Evolutionary conservation across 2,329 filamentous ascomycete species (phyloP).

Genomic region (Hymenoscyphus albidus): DNA sequence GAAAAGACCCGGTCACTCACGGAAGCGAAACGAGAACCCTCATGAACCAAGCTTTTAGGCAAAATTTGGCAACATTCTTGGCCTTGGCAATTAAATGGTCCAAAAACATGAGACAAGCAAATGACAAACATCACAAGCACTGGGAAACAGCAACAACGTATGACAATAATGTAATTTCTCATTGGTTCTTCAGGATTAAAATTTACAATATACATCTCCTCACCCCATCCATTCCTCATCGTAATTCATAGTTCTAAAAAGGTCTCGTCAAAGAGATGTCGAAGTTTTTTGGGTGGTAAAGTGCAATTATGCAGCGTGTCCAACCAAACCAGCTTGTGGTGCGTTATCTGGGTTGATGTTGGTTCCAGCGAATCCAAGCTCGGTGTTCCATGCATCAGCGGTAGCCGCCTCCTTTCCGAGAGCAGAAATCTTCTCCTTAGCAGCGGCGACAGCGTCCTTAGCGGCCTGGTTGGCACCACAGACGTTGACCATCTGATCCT

Average conservation of each 20-base stretch:
- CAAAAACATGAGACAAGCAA: not conserved
- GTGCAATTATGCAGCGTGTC: conserved; percentile 25
- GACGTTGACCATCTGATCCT: conserved; percentile 64
- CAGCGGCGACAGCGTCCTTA: conserved; percentile 48
- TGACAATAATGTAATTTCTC: not conserved
- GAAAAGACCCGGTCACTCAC: no score
- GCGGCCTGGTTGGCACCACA: conserved; percentile 61
- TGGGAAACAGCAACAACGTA: not conserved
- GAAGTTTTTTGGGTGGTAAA: not conserved
- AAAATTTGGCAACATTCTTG: no score
- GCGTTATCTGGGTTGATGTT: conserved; percentile 33
- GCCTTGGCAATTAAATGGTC: no score
- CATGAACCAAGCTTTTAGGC: no score
- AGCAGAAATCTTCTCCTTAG: conserved; percentile 49
- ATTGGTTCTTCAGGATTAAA: not conserved
- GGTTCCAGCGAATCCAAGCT: conserved; percentile 37
- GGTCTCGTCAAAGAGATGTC: not conserved
- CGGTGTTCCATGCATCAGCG: conserved; percentile 42
- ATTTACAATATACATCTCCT: not conserved
- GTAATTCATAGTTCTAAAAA: not conserved
- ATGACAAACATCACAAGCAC: not conserved
- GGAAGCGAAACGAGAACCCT: no score
- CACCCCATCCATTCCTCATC: not conserved
- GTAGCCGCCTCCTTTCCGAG: conserved; percentile 46
- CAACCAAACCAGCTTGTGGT: conserved; percentile 30